Conservation (phyloP, 108 stramenopile species). For the Chaetoceros muelleri region DNA sequence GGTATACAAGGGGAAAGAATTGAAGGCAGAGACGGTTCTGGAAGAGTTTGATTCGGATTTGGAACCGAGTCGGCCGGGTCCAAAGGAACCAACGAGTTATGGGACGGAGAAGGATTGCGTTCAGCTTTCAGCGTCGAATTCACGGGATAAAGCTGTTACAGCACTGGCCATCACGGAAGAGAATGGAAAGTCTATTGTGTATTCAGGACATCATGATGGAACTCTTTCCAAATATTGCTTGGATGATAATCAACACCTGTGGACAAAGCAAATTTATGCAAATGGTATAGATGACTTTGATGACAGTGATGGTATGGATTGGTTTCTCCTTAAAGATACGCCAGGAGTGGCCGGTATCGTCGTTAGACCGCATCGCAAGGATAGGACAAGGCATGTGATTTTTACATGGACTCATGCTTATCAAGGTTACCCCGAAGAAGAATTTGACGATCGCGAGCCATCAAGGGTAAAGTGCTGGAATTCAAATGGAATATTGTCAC, state of each 20-base stretch:
- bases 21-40: slow-evolving; percentile 7
- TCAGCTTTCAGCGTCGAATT: slow-evolving; percentile 1
- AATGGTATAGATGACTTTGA: slow-evolving; percentile 9
- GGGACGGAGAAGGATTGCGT: slow-evolving; percentile 11
- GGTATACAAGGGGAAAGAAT: slow-evolving; percentile 17
- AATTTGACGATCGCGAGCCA: slow-evolving; percentile 11
- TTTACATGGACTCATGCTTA: slow-evolving; percentile 21
- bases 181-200: slow-evolving; percentile 19
- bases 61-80: slow-evolving; percentile 7
- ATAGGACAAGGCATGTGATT: slow-evolving; percentile 5
- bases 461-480: slow-evolving; percentile 14
- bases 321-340: slow-evolving; percentile 10
- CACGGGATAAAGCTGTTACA: slow-evolving; percentile 19
- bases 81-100: slow-evolving; percentile 8
- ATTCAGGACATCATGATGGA: slow-evolving; percentile 25
- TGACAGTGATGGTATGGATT: background rate
- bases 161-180: slow-evolving; percentile 22
- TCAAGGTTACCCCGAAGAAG: slow-evolving; percentile 8
- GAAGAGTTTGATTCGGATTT: slow-evolving; percentile 17
- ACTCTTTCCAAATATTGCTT: slow-evolving; percentile 23
- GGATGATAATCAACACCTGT: slow-evolving; percentile 11
- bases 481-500: slow-evolving; percentile 9
- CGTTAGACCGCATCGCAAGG: slow-evolving; percentile 8
- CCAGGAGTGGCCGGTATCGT: slow-evolving; percentile 20
- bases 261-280: slow-evolving; percentile 19